These are phyloP conservation scores for Clitoria ternatea DNA, from an alignment of 306 rosid genomes.

Conservation along the genomic window DNA sequence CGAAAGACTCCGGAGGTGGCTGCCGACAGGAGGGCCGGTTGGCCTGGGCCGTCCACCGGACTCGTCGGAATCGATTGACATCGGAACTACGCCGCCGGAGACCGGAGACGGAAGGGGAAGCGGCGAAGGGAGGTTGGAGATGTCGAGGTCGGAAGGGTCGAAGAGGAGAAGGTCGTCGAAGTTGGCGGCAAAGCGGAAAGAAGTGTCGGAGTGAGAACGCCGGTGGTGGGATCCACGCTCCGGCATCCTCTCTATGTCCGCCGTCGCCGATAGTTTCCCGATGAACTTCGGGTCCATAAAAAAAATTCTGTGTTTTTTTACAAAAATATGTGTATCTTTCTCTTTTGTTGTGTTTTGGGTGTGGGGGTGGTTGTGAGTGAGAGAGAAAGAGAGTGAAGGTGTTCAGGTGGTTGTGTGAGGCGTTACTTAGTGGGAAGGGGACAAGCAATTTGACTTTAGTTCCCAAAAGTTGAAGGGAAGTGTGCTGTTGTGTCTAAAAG, in stretches of 20 bases:
- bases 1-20: constrained; percentile 73
- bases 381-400: neutral
- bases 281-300: constrained; percentile 47
- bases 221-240: constrained; percentile 89
- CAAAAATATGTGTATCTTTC: neutral
- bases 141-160: constrained; percentile 88
- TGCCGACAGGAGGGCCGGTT: constrained; percentile 15
- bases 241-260: constrained; percentile 79
- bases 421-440: no score
- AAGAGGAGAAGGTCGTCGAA: constrained; percentile 88
- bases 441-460: neutral
- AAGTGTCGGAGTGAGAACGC: constrained; percentile 83
- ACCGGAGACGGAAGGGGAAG: constrained; percentile 36
- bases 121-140: constrained; percentile 62
- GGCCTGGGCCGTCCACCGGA: constrained; percentile 33
- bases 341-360: neutral
- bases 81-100: constrained; percentile 25
- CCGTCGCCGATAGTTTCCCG: constrained; percentile 40
- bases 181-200: constrained; percentile 72
- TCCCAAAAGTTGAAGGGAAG: neutral
- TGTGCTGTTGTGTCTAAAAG: neutral
- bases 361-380: neutral
- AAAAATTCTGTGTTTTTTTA: neutral
- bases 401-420: neutral
- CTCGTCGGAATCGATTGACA: constrained; percentile 58